Conservation (phyloP, 2,329 filamentous ascomycete genomes). For the Penicillium capsulatum region DNA sequence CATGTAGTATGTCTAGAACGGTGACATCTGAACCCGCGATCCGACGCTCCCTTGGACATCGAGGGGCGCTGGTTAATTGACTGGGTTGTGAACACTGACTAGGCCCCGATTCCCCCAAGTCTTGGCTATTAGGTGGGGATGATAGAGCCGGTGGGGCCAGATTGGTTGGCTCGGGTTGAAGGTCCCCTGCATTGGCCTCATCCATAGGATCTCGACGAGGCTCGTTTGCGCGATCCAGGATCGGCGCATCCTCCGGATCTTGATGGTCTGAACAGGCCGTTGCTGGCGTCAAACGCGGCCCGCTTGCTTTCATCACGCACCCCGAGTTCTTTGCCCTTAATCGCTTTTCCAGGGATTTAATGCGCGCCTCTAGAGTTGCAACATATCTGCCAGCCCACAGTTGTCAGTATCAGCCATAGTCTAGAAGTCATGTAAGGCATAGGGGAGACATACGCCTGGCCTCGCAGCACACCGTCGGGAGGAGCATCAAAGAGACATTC, state of each 20-base stretch:
- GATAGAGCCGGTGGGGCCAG: too few species aligned
- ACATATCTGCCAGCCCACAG: conserved; percentile 19
- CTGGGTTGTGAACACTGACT: neutral
- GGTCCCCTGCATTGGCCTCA: too few species aligned
- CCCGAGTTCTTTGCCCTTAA: conserved; percentile 2
- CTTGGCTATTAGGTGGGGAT: too few species aligned
- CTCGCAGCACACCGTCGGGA: conserved; percentile 14
- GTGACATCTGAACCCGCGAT: conserved; percentile 2
- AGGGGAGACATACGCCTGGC: conserved; percentile 7
- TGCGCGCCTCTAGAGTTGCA: conserved; percentile 12
- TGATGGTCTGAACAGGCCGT: neutral
- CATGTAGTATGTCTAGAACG: conserved; percentile 6
- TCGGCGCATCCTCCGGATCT: neutral
- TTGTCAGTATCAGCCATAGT: too few species aligned
- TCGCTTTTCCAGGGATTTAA: conserved; percentile 12
- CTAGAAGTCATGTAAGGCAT: neutral
- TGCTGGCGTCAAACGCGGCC: neutral
- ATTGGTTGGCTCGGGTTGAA: too few species aligned
- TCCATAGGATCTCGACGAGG: too few species aligned
- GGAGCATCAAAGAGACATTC: conserved; percentile 17
- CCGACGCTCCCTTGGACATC: neutral
- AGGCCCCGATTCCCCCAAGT: too few species aligned
- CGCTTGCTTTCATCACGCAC: neutral
- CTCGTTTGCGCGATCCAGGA: too few species aligned
- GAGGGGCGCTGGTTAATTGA: neutral